Conservation (phyloP, 1,284 basidiomycete genomes). For the Austroboletus novae-zelandiae region DNA sequence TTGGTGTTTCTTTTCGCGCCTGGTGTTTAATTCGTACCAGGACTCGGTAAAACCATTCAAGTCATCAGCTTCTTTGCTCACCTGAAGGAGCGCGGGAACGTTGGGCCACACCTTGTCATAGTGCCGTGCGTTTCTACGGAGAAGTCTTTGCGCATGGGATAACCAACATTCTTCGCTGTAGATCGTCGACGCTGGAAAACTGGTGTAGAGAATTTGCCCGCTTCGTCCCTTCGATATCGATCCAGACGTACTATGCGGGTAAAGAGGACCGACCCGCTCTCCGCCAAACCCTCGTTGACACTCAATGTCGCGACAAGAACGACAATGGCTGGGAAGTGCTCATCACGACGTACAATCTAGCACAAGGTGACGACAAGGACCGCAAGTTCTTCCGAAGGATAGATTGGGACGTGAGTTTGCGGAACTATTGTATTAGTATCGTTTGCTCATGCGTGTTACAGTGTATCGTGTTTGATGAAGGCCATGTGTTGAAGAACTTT, state of each 20-base stretch:
- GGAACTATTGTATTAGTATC: not conserved
- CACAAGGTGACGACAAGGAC: constrained; percentile 84
- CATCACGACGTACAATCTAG: constrained; percentile 95
- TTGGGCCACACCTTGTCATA: constrained; percentile 90
- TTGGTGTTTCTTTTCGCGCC: not conserved
- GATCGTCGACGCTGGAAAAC: constrained; percentile 95
- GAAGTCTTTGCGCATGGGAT: constrained; percentile 35
- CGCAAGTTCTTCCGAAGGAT: constrained; percentile 90
- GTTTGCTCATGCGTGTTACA: constrained; percentile 31
- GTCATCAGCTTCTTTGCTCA: constrained; percentile 96
- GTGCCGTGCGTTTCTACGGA: constrained; percentile 74
- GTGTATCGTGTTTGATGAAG: constrained; percentile 94
- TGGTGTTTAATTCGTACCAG: constrained; percentile 37
- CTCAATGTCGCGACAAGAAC: constrained; percentile 43
- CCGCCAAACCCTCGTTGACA: constrained; percentile 69
- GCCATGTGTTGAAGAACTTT: constrained; percentile 95
- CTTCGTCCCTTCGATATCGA: constrained; percentile 85
- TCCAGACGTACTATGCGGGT: constrained; percentile 91
- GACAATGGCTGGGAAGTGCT: constrained; percentile 85
- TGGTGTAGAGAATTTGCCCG: constrained; percentile 96
- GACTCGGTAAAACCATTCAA: constrained; percentile 97
- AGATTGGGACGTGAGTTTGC: constrained; percentile 79
- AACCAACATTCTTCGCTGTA: constrained; percentile 32
- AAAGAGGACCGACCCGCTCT: constrained; percentile 85
- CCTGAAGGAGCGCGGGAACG: constrained; percentile 74